Percentiles rank a stretch among this genome's conserved stretches.
Conservation (phyloP, 2,329 filamentous ascomycete genomes). For the Neoscytalidium dimidiatum region DNA sequence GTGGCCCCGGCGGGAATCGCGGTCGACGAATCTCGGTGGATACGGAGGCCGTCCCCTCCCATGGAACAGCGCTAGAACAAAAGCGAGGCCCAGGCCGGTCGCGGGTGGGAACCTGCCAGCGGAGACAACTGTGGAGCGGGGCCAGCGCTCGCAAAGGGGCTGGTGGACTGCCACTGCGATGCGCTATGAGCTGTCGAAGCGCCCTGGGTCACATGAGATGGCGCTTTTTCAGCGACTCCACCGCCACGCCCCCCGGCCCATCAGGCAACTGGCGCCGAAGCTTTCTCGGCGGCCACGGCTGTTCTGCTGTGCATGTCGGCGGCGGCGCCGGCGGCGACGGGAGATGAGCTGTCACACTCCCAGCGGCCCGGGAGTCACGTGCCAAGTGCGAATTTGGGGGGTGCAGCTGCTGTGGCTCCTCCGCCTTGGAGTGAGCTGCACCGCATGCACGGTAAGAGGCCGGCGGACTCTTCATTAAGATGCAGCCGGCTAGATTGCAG, state of each 20-base stretch:
- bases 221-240: conserved; percentile 14
- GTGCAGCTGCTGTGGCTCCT: background rate
- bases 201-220: conserved; percentile 17
- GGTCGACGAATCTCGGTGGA: conserved; percentile 17
- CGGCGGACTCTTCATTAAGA: background rate
- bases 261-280: conserved; percentile 1
- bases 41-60: conserved; percentile 5
- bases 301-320: background rate
- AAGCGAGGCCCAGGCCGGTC: conserved; percentile 12
- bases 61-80: conserved; percentile 16
- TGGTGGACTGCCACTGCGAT: no score
- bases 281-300: background rate
- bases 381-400: background rate
- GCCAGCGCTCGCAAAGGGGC: conserved; percentile 3
- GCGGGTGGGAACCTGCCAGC: conserved; percentile 9
- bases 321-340: background rate
- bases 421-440: background rate
- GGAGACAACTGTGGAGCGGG: conserved; percentile 5
- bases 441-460: background rate
- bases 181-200: conserved; percentile 6
- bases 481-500: background rate
- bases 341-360: conserved; percentile 7
- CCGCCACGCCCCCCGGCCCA: background rate
- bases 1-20: background rate
- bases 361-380: background rate